A percentile compares a stretch with the other conserved stretches of the same genome.
These are phyloP conservation scores for Apiotrichum siamense DNA, from an alignment of 1,284 basidiomycete species.

Conservation along the genomic window DNA sequence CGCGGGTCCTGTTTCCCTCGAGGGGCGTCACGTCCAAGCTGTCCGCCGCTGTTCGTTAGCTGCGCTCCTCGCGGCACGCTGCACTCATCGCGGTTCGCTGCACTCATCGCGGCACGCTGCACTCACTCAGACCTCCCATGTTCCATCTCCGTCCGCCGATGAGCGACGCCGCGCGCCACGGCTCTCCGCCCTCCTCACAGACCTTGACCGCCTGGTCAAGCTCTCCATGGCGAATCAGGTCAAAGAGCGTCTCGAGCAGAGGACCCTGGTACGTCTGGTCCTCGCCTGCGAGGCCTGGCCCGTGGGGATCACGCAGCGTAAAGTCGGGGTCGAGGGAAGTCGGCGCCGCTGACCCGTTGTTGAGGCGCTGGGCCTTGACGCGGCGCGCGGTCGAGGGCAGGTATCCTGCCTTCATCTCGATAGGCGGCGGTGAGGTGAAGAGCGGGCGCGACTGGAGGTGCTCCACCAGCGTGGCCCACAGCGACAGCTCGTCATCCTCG, in stretches of 20 bases:
- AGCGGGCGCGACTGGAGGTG: conserved; percentile 40
- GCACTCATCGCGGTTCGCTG: too few species aligned
- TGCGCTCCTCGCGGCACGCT: too few species aligned
- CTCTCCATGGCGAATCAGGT: conserved; percentile 54
- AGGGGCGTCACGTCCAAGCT: conserved; percentile 16
- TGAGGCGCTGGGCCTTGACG: conserved; percentile 24
- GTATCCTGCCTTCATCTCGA: conserved; percentile 43
- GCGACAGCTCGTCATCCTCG: conserved; percentile 35
- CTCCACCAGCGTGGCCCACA: conserved; percentile 38
- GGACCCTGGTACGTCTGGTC: conserved; percentile 42
- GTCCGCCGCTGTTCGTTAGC: conserved; percentile 48
- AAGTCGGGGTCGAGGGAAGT: conserved; percentile 43
- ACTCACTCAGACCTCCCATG: conserved; percentile 42
- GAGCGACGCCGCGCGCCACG: conserved; percentile 60
- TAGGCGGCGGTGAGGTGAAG: conserved; percentile 29
- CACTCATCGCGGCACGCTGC: too few species aligned
- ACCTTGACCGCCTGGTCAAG: conserved; percentile 76
- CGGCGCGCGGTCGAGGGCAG: conserved; percentile 39
- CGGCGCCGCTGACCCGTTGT: conserved; percentile 3
- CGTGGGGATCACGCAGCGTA: conserved; percentile 40
- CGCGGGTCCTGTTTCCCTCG: conserved; percentile 63
- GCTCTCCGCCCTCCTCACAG: conserved; percentile 75
- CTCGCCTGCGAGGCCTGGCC: conserved; percentile 36
- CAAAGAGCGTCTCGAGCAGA: conserved; percentile 39
- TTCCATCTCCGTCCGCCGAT: conserved; percentile 48